A percentile compares a stretch with the other conserved stretches of the same genome.
phyloP scores from a whole-genome alignment of 495 filamentous ascomycete species.

The Aspergillus homomorphus region DNA sequence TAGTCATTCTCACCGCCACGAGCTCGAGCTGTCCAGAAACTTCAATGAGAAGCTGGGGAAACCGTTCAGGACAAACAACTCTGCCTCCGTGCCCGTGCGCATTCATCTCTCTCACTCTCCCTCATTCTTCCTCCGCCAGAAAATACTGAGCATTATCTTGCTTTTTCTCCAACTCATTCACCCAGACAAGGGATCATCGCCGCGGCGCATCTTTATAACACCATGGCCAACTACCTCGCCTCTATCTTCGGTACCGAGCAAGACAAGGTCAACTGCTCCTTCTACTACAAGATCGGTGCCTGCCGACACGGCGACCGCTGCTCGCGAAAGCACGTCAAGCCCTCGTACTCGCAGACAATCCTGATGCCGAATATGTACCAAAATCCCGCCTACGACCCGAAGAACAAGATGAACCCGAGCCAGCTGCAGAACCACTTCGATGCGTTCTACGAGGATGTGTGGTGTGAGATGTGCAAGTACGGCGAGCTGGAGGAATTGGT shows the following conservation, averaged over 20 bases:
- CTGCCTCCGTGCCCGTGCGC: background rate
- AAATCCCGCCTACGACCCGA: conserved; percentile 95
- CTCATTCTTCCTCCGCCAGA: background rate
- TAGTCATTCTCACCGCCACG: conserved; percentile 33
- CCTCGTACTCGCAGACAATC: conserved; percentile 95
- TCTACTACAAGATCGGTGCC: conserved; percentile 97
- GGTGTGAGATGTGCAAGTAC: conserved; percentile 98
- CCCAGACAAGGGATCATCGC: background rate
- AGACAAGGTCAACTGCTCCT: conserved; percentile 86
- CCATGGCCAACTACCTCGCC: conserved; percentile 94
- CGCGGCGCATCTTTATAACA: conserved; percentile 20
- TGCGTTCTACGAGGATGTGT: conserved; percentile 99
- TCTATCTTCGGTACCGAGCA: conserved; percentile 99
- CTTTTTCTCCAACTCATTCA: background rate
- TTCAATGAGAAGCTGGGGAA: conserved; percentile 30
- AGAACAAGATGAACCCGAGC: conserved; percentile 89
- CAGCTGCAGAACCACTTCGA: conserved; percentile 99
- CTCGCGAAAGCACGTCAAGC: conserved; percentile 97
- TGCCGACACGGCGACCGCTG: conserved; percentile 98
- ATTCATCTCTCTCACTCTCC: background rate
- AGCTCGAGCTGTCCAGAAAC: conserved; percentile 43
- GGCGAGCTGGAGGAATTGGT: conserved; percentile 87
- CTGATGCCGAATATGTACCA: conserved; percentile 98
- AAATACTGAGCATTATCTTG: background rate
- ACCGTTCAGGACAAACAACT: conserved; percentile 15